A percentile compares a stretch with the other conserved stretches of the same genome.
phyloP scores from a whole-genome alignment of 1,139 yeast species.

The Taphrina deformans region DNA sequence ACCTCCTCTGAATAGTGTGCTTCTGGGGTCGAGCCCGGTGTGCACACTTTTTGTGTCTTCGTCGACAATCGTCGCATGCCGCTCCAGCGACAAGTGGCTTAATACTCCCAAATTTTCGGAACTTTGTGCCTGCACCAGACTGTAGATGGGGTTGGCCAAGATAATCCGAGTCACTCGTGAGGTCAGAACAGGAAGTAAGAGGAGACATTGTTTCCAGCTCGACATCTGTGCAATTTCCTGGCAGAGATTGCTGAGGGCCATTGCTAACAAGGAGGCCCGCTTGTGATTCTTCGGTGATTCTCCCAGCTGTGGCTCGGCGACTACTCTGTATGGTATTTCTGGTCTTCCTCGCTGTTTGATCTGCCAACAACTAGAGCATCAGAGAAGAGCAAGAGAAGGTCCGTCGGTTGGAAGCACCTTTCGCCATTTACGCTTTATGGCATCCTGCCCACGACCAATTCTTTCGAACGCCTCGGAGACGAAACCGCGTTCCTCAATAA shows the following conservation, averaged over 20 bases:
- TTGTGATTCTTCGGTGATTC: too few relatives aligned
- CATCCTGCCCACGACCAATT: constrained; percentile 24
- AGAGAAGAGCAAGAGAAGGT: neutral
- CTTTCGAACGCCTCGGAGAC: constrained; percentile 9
- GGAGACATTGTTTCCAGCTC: too few relatives aligned
- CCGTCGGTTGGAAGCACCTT: neutral
- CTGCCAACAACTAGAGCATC: constrained; percentile 1
- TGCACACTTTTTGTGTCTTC: constrained; percentile 15
- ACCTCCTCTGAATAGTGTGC: neutral
- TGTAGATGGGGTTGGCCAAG: too few relatives aligned
- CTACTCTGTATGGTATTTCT: too few relatives aligned
- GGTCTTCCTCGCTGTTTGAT: neutral
- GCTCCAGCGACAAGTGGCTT: neutral
- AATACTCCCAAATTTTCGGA: too few relatives aligned
- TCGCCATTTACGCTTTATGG: constrained; percentile 30
- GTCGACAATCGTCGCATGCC: constrained; percentile 21
- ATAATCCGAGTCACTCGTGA: neutral
- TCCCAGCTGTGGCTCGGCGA: too few relatives aligned
- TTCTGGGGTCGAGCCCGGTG: neutral
- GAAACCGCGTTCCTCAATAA: neutral
- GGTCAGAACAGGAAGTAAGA: constrained; percentile 1
- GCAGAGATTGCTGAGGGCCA: neutral
- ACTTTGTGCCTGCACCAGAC: too few relatives aligned
- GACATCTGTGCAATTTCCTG: neutral
- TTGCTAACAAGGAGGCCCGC: neutral